Base-by-base conservation (phyloP, 495 filamentous ascomycete species). In the Letharia columbiana region DNA sequence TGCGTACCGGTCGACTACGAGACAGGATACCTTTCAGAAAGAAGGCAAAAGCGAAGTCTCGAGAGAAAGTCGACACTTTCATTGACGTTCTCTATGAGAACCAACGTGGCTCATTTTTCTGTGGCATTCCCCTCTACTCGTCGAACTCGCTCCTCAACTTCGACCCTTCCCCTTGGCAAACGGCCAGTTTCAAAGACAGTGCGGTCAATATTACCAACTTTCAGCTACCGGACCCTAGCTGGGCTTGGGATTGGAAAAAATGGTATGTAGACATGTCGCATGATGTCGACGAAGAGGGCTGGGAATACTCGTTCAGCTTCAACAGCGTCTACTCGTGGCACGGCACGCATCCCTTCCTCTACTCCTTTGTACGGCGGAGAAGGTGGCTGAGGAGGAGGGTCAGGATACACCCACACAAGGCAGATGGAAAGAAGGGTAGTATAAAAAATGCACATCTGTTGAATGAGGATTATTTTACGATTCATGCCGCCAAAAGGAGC, bases 71-170 rank as follows among this genome's bases (percentile, higher is more conserved):
- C 68, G 68, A 74, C 52, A 77, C 83, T 4, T 83, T 79, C 17
- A 84, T 98, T 40, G 95, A 99, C 66, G 83, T 97, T 15, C 82
- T 99, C 11, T 97, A 96, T 73, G 95, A 99, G 76, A 98, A 99
- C 73, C 87, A 95, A 73, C 81, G 91, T 23, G 91, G 91, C 61
- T 83, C 82, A 44, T 97, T 96, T 72, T 76, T 93, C 65, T 98
- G 92, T 73, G 95, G 95, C 18, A 85, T 93, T 12, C 87, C 94
- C 0, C 82, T 92, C 20, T 99, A 96, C 77, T 96, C 92, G 3
- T 81, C 86, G 28, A 87, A 86, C 60, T 91, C 92, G 4, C 83
- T 99, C 8, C 87, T 96, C 23, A 91, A 91, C 71, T 82, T 95
- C 61, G 95, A 99, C 73, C 91, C 91, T 3, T 67, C 87, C 0